Percentiles rank a stretch among this genome's conserved stretches.
phyloP scores from a whole-genome alignment of 2,329 filamentous ascomycete genomes.

The Ophiostoma montium region DNA sequence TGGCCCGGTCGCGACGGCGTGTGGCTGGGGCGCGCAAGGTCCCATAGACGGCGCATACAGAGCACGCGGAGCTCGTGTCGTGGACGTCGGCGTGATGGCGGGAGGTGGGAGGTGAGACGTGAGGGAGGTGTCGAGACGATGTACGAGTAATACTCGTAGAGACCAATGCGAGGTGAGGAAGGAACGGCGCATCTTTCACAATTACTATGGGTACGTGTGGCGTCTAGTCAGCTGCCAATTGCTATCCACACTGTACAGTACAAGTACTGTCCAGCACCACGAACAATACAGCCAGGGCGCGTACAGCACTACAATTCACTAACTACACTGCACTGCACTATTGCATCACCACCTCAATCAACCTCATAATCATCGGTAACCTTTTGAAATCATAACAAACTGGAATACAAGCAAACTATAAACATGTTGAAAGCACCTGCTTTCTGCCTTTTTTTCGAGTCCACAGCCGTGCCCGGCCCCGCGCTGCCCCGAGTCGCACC shows the following conservation, averaged over 20 bases:
- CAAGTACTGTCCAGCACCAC: not conserved
- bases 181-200: not conserved
- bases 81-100: not conserved
- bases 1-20: not conserved
- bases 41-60: not conserved
- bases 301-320: no score
- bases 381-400: no score
- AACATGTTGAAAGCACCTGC: slow-evolving; percentile 9
- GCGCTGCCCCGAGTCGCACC: not conserved
- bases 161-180: not conserved
- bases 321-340: no score
- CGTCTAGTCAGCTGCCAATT: no score
- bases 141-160: no score
- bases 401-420: slow-evolving; percentile 10
- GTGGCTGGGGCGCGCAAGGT: not conserved
- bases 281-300: not conserved
- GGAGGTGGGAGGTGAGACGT: not conserved
- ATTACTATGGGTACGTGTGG: no score
- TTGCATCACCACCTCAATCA: no score
- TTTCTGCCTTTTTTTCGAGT: slow-evolving; percentile 5
- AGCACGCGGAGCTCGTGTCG: not conserved
- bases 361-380: no score
- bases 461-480: not conserved
- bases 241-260: no score
- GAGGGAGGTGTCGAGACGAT: not conserved